Evolutionary conservation across 176 grass and related monocot genomes (phyloP), one percentile per base, ranked within the genome.

Genomic region (Aegilops bicornis): DNA sequence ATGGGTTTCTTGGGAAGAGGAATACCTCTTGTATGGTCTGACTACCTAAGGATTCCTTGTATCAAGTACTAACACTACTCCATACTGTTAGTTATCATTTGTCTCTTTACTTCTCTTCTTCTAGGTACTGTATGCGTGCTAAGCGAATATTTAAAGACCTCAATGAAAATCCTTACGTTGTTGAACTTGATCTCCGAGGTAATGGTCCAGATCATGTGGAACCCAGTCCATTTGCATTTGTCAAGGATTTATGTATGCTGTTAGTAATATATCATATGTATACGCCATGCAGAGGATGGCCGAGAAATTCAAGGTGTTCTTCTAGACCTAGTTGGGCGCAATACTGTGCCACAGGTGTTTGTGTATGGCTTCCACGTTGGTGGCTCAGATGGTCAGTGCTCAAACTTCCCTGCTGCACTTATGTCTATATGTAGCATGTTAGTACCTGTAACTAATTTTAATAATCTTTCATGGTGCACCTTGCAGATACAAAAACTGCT

Each of bases 111-210:
- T 77, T 10, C 14, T 39, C 76, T 79, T 88, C 35, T 61, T 87
- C 17, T 86, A 98, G 96, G 79, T 92, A 98, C 43, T 95, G 90
- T 4, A 62, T 91, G 75, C 91, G 88, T 58, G 89, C 89, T 64
- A 98, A 98, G 73, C 83, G 70, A 47, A 70, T 98, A 76, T 98
- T 98, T 86, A 84, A 78, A 83, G 61, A 98, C 81, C 93, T 98
- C 30, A 82, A 91, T 43, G 96, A 98, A 77, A 87, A 84, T 70
- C 91, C 91, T 37, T 98, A 81, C 82, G 60, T 98, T 73, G 84
- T 98, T 78, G 96, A 98, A 87, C 96, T 98, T 42, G 93, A 98
- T 89, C 84, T 83, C 36, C 88, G 96, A 92, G 93, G 96, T 98
- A 95, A 78, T 84, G 16, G 86, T 86, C 58, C n/a, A 63, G 17